Evolutionary conservation across 2,329 filamentous ascomycete genomes (phyloP).

Genomic region (Catunica adiposa): DNA sequence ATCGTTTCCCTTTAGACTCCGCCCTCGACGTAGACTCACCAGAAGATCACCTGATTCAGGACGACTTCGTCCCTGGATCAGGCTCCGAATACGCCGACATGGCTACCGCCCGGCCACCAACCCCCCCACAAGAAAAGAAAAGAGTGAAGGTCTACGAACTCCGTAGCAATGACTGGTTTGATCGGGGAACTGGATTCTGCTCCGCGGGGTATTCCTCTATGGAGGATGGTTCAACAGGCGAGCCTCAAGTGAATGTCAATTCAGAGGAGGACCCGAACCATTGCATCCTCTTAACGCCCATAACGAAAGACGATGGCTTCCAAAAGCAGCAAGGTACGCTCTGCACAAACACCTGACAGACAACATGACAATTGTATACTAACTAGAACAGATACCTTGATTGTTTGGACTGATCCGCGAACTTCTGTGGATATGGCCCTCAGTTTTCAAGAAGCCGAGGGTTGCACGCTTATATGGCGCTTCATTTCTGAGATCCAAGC

Average conservation of each 20-base stretch:
- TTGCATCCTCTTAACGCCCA: conserved; percentile 72
- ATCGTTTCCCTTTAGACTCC: background rate
- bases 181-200: conserved; percentile 92
- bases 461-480: conserved; percentile 91
- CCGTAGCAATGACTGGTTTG: conserved; percentile 97
- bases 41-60: conserved; percentile 6
- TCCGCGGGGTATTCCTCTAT: conserved; percentile 53
- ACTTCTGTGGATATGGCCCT: conserved; percentile 91
- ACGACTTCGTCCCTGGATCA: conserved; percentile 7
- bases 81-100: conserved; percentile 49
- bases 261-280: conserved; percentile 82
- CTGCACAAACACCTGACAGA: background rate
- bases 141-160: conserved; percentile 98
- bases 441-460: conserved; percentile 94
- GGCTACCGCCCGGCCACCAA: conserved; percentile 46
- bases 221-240: conserved; percentile 48
- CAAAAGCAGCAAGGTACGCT: conserved; percentile 89
- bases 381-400: conserved; percentile 65
- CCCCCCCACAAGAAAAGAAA: conserved; percentile 41
- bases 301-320: conserved; percentile 87
- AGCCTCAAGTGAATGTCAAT: conserved; percentile 76
- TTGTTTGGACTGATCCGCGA: conserved; percentile 82
- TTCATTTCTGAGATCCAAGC: conserved; percentile 75
- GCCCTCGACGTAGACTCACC: background rate
- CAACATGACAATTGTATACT: background rate